Percentiles rank a stretch among this genome's conserved stretches.
These are phyloP conservation scores for Cyclocybe aegerita DNA, from an alignment of 768 basidiomycete genomes.

Conservation along the genomic window DNA sequence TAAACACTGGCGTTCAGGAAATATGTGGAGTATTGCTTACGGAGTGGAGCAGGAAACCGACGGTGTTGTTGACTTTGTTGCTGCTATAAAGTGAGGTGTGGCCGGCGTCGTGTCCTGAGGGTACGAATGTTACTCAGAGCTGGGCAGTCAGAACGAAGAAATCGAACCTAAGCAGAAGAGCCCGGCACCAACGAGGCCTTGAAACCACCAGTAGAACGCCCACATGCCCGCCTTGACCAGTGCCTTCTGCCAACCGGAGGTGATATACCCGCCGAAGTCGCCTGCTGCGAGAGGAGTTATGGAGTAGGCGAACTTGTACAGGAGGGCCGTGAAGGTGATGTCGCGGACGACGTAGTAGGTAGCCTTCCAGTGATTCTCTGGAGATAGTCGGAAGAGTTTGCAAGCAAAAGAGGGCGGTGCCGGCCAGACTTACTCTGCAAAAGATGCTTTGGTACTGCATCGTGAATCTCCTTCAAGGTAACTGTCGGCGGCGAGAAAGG, in stretches of 20 bases:
- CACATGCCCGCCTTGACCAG: slow-evolving; percentile 37
- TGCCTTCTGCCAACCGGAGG: slow-evolving; percentile 27
- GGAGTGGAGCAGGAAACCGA: slow-evolving; percentile 42
- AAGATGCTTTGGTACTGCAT: slow-evolving; percentile 48
- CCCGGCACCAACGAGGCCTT: slow-evolving; percentile 44
- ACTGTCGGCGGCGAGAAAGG: slow-evolving; percentile 9
- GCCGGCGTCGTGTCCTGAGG: slow-evolving; percentile 37
- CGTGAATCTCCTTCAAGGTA: slow-evolving; percentile 47
- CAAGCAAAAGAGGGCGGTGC: background rate
- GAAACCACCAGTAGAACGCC: slow-evolving; percentile 48
- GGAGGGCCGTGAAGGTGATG: slow-evolving; percentile 37
- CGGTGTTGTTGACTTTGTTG: slow-evolving; percentile 28
- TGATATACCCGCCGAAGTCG: slow-evolving; percentile 38
- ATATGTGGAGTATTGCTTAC: slow-evolving; percentile 16
- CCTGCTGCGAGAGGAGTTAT: slow-evolving; percentile 40
- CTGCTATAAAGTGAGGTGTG: slow-evolving; percentile 33
- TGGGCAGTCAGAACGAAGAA: background rate
- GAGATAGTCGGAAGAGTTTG: background rate
- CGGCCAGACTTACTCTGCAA: slow-evolving; percentile 28
- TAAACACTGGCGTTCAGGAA: background rate
- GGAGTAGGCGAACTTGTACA: slow-evolving; percentile 43
- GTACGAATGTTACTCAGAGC: background rate
- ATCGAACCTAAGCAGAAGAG: slow-evolving; percentile 42
- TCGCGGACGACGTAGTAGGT: slow-evolving; percentile 45
- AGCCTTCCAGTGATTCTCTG: slow-evolving; percentile 33